A percentile compares a stretch with the other conserved stretches of the same genome.
Conservation (phyloP, 306 rosid genomes). For the Malus fusca region DNA sequence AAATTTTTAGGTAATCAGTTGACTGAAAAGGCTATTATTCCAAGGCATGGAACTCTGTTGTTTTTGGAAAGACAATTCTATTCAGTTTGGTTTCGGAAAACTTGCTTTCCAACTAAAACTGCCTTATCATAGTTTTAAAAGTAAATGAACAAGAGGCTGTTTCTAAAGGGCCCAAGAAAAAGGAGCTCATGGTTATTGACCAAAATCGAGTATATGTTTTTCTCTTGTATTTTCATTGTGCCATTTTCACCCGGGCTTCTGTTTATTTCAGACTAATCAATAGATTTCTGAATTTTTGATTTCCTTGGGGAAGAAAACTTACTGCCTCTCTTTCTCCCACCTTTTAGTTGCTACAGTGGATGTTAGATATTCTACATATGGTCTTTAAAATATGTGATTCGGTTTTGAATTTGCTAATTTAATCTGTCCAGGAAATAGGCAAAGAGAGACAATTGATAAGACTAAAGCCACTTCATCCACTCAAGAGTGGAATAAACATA, state of each 20-base stretch:
- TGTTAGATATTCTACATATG: background rate
- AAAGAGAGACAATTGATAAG: slow-evolving; percentile 17
- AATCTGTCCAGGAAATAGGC: slow-evolving; percentile 33
- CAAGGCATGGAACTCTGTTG: background rate
- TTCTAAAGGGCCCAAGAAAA: background rate
- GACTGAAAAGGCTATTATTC: background rate
- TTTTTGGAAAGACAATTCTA: background rate
- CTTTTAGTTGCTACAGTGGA: background rate
- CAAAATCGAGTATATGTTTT: background rate
- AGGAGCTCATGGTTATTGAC: background rate
- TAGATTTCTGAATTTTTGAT: background rate
- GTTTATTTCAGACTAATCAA: background rate
- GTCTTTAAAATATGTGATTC: background rate
- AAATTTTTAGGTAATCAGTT: background rate
- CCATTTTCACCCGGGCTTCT: background rate
- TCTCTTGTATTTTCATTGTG: background rate
- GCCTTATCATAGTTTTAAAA: background rate
- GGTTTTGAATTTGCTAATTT: slow-evolving; percentile 13
- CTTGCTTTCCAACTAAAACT: background rate
- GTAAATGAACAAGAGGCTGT: background rate
- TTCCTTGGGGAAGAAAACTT: background rate
- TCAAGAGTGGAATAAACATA: slow-evolving; percentile 25
- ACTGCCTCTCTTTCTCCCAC: background rate
- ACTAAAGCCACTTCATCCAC: slow-evolving; percentile 29
- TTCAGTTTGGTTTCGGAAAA: background rate